These are phyloP conservation scores for Macrophomina tecta DNA, from an alignment of 2,329 filamentous ascomycete species.

Conservation along the genomic window DNA sequence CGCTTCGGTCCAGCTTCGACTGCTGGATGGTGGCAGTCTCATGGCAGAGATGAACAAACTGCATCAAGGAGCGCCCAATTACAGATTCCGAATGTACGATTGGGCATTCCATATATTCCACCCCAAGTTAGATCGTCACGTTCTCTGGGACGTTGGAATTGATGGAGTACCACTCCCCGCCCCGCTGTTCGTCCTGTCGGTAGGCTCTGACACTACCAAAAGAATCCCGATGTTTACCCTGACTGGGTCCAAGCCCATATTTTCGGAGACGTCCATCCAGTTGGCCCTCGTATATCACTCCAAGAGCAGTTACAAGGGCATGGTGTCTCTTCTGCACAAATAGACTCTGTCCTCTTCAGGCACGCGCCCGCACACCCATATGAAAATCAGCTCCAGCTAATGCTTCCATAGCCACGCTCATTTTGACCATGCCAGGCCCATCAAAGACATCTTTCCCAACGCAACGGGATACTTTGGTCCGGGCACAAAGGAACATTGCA, in stretches of 20 bases:
- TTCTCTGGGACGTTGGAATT: constrained; percentile 43
- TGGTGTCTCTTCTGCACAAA: constrained; percentile 25
- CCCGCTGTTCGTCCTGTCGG: no score
- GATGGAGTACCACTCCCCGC: constrained; percentile 35
- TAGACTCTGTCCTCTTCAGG: constrained; percentile 9
- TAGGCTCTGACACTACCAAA: constrained; percentile 17
- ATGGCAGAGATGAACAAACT: constrained; percentile 37
- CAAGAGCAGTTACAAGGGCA: constrained; percentile 36
- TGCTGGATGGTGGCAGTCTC: constrained; percentile 44
- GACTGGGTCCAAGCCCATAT: constrained; percentile 43
- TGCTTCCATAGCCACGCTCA: constrained; percentile 38
- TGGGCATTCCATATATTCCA: constrained; percentile 43
- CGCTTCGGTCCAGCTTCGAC: constrained; percentile 36
- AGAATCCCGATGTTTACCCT: constrained; percentile 40
- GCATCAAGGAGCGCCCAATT: constrained; percentile 37
- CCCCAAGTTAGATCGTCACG: constrained; percentile 31
- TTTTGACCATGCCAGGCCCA: constrained; percentile 42
- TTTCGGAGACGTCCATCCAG: constrained; percentile 37
- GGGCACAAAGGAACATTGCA: constrained; percentile 37
- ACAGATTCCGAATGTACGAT: constrained; percentile 43
- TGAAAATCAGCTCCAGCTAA: neutral
- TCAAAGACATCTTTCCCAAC: constrained; percentile 38
- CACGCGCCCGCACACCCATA: no score
- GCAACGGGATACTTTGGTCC: constrained; percentile 41
- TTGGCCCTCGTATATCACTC: constrained; percentile 39